A percentile compares a stretch with the other conserved stretches of the same genome.
Conservation (phyloP, 1,284 basidiomycete species). For the Waitea zeae region DNA sequence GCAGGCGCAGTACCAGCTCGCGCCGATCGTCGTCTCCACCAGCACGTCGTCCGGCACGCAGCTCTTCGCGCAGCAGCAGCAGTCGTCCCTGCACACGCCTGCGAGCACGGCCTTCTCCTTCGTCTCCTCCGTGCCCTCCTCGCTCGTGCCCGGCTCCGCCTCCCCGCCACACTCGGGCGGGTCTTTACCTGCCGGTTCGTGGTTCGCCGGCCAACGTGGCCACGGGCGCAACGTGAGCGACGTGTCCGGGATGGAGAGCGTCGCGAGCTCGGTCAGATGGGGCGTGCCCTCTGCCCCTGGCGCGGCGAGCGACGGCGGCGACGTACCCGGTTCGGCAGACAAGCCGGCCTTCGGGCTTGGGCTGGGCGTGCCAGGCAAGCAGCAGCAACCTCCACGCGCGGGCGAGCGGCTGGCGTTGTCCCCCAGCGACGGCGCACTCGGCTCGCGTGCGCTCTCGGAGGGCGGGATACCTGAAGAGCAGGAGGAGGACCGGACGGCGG, state of each 20-base stretch:
- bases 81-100: too few species aligned
- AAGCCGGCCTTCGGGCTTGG: too few species aligned
- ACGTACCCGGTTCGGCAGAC: conserved; percentile 8
- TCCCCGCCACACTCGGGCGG: not conserved
- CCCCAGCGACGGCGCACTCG: conserved; percentile 43
- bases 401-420: conserved; percentile 37
- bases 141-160: not conserved
- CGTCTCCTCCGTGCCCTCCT: not conserved
- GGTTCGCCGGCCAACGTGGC: not conserved
- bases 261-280: not conserved
- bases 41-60: not conserved
- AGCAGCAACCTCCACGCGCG: too few species aligned
- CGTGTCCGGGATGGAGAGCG: not conserved
- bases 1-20: conserved; percentile 6
- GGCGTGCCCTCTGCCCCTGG: not conserved
- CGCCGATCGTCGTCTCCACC: not conserved
- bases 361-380: too few species aligned
- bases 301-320: not conserved
- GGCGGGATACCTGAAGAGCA: conserved; percentile 13
- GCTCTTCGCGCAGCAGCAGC: too few species aligned
- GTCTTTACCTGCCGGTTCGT: not conserved
- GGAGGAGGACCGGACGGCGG: conserved; percentile 36
- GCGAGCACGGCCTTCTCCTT: not conserved
- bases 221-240: not conserved
- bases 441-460: conserved; percentile 16